A percentile compares a stretch with the other conserved stretches of the same genome.
These are phyloP conservation scores for Euptelea pleiosperma DNA, from an alignment of 164 flowering plant genomes.

Conservation along the genomic window DNA sequence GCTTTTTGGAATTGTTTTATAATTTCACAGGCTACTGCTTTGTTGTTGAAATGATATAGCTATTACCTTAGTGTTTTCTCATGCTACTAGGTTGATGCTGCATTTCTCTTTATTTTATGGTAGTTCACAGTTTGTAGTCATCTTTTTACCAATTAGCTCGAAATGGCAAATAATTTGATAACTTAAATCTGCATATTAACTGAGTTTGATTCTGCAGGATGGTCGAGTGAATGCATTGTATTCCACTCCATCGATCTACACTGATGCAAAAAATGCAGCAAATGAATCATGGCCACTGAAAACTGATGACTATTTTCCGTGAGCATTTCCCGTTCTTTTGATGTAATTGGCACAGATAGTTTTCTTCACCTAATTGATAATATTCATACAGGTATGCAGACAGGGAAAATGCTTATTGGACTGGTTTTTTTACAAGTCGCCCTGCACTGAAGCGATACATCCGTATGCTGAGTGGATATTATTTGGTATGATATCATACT, in stretches of 20 bases:
- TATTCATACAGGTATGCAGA: conserved; percentile 70
- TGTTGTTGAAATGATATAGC: too few relatives aligned
- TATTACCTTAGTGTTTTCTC: too few relatives aligned
- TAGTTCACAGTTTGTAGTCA: too few relatives aligned
- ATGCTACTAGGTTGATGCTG: too few relatives aligned
- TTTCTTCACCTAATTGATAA: conserved; percentile 1
- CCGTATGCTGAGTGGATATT: conserved; percentile 79
- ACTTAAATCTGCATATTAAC: neutral
- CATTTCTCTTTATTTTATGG: too few relatives aligned
- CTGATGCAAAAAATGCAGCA: conserved; percentile 70
- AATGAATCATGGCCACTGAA: conserved; percentile 80
- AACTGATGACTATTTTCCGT: conserved; percentile 86
- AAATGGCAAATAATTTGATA: too few relatives aligned
- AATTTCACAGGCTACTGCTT: too few relatives aligned
- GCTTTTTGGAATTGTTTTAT: too few relatives aligned
- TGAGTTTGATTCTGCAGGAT: conserved; percentile 49
- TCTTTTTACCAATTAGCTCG: too few relatives aligned
- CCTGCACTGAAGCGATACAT: conserved; percentile 80
- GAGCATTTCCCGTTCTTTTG: conserved; percentile 21
- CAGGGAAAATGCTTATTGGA: conserved; percentile 74
- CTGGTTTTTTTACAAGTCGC: conserved; percentile 89
- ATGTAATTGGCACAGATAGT: neutral
- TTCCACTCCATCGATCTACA: conserved; percentile 85
- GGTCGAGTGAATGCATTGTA: conserved; percentile 87
- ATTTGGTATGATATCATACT: conserved; percentile 49